Evolutionary conservation across 495 filamentous ascomycete genomes (phyloP).

Genomic region (Acidiella bohemica): DNA sequence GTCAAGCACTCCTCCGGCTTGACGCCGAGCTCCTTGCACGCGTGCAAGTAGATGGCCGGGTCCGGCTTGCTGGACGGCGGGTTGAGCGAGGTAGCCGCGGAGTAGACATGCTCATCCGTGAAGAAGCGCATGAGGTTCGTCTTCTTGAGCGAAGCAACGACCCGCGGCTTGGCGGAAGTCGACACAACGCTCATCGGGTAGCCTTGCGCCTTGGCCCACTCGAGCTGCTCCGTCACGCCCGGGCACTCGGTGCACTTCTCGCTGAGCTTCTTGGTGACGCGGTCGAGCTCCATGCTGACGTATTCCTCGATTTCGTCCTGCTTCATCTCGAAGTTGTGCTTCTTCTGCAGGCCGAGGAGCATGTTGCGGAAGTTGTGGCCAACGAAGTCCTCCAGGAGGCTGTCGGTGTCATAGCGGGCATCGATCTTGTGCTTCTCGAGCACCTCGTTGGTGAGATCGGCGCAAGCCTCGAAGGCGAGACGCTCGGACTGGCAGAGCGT

Average conservation of each 20-base stretch:
- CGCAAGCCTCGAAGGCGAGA: slow-evolving; percentile 87
- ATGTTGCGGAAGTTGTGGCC: slow-evolving; percentile 95
- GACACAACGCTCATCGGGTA: slow-evolving; percentile 76
- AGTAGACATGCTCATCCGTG: slow-evolving; percentile 58
- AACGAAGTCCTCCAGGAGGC: slow-evolving; percentile 79
- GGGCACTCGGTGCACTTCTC: slow-evolving; percentile 58
- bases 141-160: slow-evolving; percentile 68
- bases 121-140: slow-evolving; percentile 49
- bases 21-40: slow-evolving; percentile 61
- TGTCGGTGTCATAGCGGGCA: slow-evolving; percentile 63
- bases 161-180: slow-evolving; percentile 66
- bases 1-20: slow-evolving; percentile 64
- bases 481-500: slow-evolving; percentile 87
- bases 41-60: slow-evolving; percentile 79
- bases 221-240: slow-evolving; percentile 57
- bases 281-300: slow-evolving; percentile 67
- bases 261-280: slow-evolving; percentile 67
- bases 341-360: slow-evolving; percentile 60
- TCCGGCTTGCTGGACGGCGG: slow-evolving; percentile 83
- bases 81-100: slow-evolving; percentile 63
- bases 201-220: slow-evolving; percentile 46
- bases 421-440: slow-evolving; percentile 49
- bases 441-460: slow-evolving; percentile 85
- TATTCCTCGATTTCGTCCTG: slow-evolving; percentile 59
- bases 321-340: slow-evolving; percentile 56